Conservation (phyloP, 192 early-diverging fungal genomes). For the Coemansia sp. region DNA sequence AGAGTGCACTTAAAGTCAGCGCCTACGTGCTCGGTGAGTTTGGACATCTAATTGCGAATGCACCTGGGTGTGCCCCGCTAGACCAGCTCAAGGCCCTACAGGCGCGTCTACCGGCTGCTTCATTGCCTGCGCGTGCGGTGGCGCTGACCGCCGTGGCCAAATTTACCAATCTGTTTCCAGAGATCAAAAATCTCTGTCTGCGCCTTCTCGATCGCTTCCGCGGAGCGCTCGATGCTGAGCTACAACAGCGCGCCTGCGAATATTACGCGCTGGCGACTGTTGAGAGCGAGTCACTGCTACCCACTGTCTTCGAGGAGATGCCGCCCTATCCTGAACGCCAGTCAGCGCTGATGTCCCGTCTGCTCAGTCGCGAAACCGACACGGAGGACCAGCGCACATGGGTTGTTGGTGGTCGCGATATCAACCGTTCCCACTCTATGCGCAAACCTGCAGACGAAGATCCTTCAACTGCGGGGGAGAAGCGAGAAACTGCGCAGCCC, state of each 20-base stretch:
- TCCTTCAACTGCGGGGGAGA: background rate
- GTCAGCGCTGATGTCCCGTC: constrained; percentile 77
- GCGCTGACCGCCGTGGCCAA: constrained; percentile 93
- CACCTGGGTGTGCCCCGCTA: constrained; percentile 77
- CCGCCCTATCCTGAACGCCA: constrained; percentile 95
- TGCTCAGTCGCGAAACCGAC: constrained; percentile 84
- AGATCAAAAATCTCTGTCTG: constrained; percentile 87
- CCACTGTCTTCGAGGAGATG: constrained; percentile 97
- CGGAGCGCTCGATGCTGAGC: constrained; percentile 88
- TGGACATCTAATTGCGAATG: constrained; percentile 92
- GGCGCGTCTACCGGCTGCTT: constrained; percentile 81
- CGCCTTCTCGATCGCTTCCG: constrained; percentile 85
- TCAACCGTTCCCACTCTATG: constrained; percentile 59
- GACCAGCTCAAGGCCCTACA: constrained; percentile 96
- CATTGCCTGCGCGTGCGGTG: constrained; percentile 76
- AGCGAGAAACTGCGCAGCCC: background rate
- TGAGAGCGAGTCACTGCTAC: constrained; percentile 84
- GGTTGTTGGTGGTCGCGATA: constrained; percentile 87
- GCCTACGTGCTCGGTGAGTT: constrained; percentile 98
- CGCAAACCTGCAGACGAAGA: background rate
- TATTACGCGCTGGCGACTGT: constrained; percentile 85
- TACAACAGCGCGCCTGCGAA: constrained; percentile 97
- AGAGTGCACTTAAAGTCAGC: constrained; percentile 92
- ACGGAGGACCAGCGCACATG: constrained; percentile 96
- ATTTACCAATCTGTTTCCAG: constrained; percentile 96